Conservation (phyloP, 805 yeast species). For the Jamesozyma lodderae region DNA sequence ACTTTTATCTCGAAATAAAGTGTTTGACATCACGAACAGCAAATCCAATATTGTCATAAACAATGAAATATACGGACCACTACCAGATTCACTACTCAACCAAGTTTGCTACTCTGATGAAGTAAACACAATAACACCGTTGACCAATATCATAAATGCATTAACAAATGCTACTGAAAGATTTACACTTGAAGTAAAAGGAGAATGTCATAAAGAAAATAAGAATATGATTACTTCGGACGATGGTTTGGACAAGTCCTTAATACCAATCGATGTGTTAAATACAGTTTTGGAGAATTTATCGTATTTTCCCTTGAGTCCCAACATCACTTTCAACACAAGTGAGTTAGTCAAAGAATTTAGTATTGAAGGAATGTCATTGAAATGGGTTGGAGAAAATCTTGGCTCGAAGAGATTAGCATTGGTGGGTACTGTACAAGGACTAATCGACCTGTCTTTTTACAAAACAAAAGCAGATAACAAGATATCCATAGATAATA, state of each 20-base stretch:
- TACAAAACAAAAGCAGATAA: conserved; percentile 18
- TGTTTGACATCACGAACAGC: conserved; percentile 5
- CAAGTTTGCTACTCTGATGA: conserved; percentile 28
- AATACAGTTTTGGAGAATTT: conserved; percentile 12
- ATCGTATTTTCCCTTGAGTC: conserved; percentile 13
- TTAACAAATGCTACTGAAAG: conserved; percentile 16
- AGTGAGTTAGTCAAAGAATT: conserved; percentile 30
- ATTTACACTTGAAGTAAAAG: conserved; percentile 15
- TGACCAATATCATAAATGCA: conserved; percentile 20
- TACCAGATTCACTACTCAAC: conserved; percentile 20
- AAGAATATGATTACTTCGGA: neutral
- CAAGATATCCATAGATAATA: conserved; percentile 28
- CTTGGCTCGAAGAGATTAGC: conserved; percentile 28
- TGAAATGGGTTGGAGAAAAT: conserved; percentile 28
- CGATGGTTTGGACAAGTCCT: conserved; percentile 1
- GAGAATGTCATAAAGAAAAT: conserved; percentile 5
- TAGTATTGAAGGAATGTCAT: conserved; percentile 30
- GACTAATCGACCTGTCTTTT: conserved; percentile 28
- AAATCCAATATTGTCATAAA: conserved; percentile 1
- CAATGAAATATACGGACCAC: conserved; percentile 17
- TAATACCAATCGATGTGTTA: conserved; percentile 14
- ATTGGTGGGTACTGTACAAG: conserved; percentile 33
- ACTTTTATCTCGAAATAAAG: conserved; percentile 10
- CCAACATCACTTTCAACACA: conserved; percentile 19
- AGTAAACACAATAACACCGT: conserved; percentile 26